Evolutionary conservation across 768 basidiomycete genomes (phyloP).

Genomic region (Amanita brunnescens): DNA sequence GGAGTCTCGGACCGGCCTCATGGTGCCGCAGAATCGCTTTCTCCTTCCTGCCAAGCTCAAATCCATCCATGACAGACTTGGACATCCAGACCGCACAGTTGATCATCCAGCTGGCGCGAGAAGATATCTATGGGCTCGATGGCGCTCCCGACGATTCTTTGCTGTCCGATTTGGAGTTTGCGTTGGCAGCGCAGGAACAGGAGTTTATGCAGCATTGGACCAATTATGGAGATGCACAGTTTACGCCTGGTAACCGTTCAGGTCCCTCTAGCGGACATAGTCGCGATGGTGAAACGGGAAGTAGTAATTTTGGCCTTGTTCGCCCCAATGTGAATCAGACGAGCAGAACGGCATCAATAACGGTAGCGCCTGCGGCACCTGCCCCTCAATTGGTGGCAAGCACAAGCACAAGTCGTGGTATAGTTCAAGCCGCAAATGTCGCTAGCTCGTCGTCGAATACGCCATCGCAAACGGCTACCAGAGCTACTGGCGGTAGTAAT

Average conservation of each 20-base stretch:
- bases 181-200: slow-evolving; percentile 4
- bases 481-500: too few relatives aligned
- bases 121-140: slow-evolving; percentile 2
- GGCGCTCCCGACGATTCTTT: not conserved
- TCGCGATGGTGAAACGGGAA: too few relatives aligned
- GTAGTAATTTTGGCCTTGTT: too few relatives aligned
- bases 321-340: not conserved
- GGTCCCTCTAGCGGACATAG: too few relatives aligned
- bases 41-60: not conserved
- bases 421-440: too few relatives aligned
- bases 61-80: slow-evolving; percentile 1
- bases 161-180: slow-evolving; percentile 4
- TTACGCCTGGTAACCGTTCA: not conserved
- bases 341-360: not conserved
- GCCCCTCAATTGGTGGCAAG: not conserved
- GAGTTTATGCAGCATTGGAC: slow-evolving; percentile 7
- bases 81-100: slow-evolving; percentile 4
- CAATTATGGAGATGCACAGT: slow-evolving; percentile 2
- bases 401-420: too few relatives aligned
- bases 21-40: not conserved
- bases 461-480: too few relatives aligned
- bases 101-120: slow-evolving; percentile 5
- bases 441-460: not conserved
- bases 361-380: not conserved
- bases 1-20: too few relatives aligned